phyloP scores from a whole-genome alignment of 768 basidiomycete genomes.

The Dioszegia aurantiaca region DNA sequence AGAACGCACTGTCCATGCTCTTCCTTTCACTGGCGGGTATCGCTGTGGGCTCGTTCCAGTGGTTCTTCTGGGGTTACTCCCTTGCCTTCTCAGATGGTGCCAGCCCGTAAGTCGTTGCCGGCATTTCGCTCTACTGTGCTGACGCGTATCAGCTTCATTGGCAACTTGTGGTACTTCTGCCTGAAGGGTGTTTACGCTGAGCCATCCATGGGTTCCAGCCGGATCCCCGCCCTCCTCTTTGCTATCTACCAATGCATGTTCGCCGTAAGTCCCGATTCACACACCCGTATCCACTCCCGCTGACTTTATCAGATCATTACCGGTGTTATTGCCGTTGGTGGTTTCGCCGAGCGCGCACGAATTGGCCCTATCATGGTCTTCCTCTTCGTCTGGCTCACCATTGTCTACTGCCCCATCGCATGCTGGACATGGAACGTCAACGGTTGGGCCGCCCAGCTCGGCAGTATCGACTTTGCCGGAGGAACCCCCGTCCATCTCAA shows the following conservation, averaged over 20 bases:
- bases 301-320: conserved; percentile 39
- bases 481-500: conserved; percentile 48
- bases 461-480: conserved; percentile 85
- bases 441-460: conserved; percentile 75
- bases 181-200: conserved; percentile 67
- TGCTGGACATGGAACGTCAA: conserved; percentile 70
- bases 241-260: conserved; percentile 63
- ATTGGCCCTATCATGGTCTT: conserved; percentile 74
- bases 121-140: not conserved
- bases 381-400: conserved; percentile 76
- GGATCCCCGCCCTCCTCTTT: conserved; percentile 78
- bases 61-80: conserved; percentile 89
- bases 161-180: conserved; percentile 77
- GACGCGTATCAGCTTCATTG: conserved; percentile 63
- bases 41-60: conserved; percentile 51
- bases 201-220: conserved; percentile 73
- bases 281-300: not conserved
- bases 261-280: conserved; percentile 31
- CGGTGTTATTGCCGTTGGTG: conserved; percentile 52
- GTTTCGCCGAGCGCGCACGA: conserved; percentile 80
- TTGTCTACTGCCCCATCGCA: conserved; percentile 84
- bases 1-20: conserved; percentile 56
- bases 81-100: conserved; percentile 72
- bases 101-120: conserved; percentile 24
- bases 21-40: conserved; percentile 52